Evolutionary conservation across 1,284 basidiomycete genomes (phyloP).

Genomic region (Cryptococcus wingfieldii): DNA sequence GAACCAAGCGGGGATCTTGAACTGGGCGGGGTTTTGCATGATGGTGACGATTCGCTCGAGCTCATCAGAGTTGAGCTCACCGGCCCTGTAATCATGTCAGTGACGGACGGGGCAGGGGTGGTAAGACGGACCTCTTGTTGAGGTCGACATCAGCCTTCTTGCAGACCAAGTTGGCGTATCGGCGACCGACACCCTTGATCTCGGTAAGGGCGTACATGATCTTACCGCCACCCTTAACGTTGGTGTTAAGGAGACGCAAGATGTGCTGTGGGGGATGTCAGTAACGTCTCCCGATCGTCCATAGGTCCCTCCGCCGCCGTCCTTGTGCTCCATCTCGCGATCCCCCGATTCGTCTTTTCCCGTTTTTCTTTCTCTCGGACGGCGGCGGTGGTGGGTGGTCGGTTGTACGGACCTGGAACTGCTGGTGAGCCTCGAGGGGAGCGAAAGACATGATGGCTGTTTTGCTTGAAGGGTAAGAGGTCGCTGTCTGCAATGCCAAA

Average conservation of each 20-base stretch:
- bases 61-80: conserved; percentile 93
- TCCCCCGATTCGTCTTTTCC: not conserved
- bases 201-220: conserved; percentile 96
- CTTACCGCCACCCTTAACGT: conserved; percentile 93
- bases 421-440: conserved; percentile 83
- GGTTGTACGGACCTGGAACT: conserved; percentile 69
- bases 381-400: not conserved
- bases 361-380: not conserved
- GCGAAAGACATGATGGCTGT: conserved; percentile 75
- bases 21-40: conserved; percentile 98
- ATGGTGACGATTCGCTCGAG: conserved; percentile 99
- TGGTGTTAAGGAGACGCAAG: conserved; percentile 98
- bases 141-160: conserved; percentile 99
- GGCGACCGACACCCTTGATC: conserved; percentile 99
- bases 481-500: not conserved
- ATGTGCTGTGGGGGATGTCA: conserved; percentile 64
- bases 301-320: not conserved
- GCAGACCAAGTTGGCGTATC: conserved; percentile 98
- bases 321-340: not conserved
- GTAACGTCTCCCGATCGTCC: not conserved
- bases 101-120: not conserved
- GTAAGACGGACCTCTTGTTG: conserved; percentile 79
- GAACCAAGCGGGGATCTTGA: conserved; percentile 99
- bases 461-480: conserved; percentile 4
- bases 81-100: conserved; percentile 57